Evolutionary conservation across 2,329 filamentous ascomycete species (phyloP).

Genomic region (Microdochium trichocladiopsis): DNA sequence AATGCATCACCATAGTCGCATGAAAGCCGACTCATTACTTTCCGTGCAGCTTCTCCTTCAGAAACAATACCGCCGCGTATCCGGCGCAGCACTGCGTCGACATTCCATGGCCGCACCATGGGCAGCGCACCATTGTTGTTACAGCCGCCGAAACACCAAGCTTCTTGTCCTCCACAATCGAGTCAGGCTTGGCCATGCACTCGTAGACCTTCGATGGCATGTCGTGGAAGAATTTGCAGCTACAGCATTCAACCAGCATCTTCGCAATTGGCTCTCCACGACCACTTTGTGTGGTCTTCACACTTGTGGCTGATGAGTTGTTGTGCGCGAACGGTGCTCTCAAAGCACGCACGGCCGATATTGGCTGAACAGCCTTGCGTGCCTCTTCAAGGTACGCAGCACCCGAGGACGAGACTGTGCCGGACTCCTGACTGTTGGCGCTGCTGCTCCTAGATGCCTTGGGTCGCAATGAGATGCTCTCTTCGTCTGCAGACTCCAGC

Average conservation of each 20-base stretch:
- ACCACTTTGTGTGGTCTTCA: conserved; percentile 7
- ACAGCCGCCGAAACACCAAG: conserved; percentile 48
- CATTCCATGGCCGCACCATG: conserved; percentile 69
- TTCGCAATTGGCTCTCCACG: conserved; percentile 43
- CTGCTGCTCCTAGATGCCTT: conserved; percentile 16
- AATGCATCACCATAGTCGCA: background rate
- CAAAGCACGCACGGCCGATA: conserved; percentile 12
- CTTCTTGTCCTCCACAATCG: conserved; percentile 41
- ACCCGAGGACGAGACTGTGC: conserved; percentile 13
- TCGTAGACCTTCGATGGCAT: conserved; percentile 59
- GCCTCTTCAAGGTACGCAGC: conserved; percentile 28
- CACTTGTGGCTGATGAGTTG: conserved; percentile 13
- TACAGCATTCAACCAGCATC: conserved; percentile 60
- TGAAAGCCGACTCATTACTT: conserved; percentile 8
- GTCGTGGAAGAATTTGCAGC: conserved; percentile 58
- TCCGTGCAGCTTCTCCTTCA: conserved; percentile 55
- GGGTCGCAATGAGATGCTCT: conserved; percentile 9
- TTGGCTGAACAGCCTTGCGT: conserved; percentile 17
- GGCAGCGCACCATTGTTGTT: conserved; percentile 58
- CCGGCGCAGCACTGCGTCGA: conserved; percentile 61
- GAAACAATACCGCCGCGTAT: conserved; percentile 58
- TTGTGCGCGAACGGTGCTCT: conserved; percentile 17
- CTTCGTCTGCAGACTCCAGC: conserved; percentile 12
- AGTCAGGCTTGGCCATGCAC: conserved; percentile 54
- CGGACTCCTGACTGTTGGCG: conserved; percentile 13